Conservation (phyloP, 495 filamentous ascomycete genomes). For the Penicillium cosmopolitanum region DNA sequence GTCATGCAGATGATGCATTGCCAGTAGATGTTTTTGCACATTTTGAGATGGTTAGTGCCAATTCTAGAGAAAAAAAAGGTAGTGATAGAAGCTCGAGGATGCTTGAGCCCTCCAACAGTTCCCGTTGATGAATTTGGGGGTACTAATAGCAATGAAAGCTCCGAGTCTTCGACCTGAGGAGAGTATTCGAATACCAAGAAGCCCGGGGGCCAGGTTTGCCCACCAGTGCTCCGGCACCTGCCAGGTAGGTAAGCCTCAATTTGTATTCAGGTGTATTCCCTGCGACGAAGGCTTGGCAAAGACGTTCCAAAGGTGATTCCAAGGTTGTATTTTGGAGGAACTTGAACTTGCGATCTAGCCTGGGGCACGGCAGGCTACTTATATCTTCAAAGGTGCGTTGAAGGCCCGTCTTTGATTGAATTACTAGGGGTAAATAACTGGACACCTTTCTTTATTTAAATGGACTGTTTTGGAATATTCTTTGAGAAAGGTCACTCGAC, state of each 20-base stretch:
- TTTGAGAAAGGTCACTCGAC: neutral
- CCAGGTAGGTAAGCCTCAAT: too few relatives aligned
- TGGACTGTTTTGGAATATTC: neutral
- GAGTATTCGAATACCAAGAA: too few relatives aligned
- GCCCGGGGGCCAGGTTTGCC: too few relatives aligned
- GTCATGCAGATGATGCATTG: constrained; percentile 34
- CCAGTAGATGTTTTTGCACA: constrained; percentile 40
- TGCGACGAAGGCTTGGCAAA: neutral
- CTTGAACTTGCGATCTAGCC: neutral
- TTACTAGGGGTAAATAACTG: too few relatives aligned
- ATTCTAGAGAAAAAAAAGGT: too few relatives aligned
- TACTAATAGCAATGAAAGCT: too few relatives aligned
- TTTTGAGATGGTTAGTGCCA: neutral
- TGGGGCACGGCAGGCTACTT: neutral
- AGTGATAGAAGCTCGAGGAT: too few relatives aligned
- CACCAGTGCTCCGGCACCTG: too few relatives aligned
- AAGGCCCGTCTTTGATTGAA: neutral
- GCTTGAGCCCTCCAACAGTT: too few relatives aligned
- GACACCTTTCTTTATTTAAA: neutral
- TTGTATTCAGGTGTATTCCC: too few relatives aligned
- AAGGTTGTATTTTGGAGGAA: neutral
- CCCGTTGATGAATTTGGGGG: too few relatives aligned
- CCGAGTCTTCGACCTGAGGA: too few relatives aligned
- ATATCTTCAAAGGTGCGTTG: neutral
- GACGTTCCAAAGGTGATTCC: neutral